Base-by-base conservation (phyloP, 179 eudicot species). In the Nepenthes alata region DNA sequence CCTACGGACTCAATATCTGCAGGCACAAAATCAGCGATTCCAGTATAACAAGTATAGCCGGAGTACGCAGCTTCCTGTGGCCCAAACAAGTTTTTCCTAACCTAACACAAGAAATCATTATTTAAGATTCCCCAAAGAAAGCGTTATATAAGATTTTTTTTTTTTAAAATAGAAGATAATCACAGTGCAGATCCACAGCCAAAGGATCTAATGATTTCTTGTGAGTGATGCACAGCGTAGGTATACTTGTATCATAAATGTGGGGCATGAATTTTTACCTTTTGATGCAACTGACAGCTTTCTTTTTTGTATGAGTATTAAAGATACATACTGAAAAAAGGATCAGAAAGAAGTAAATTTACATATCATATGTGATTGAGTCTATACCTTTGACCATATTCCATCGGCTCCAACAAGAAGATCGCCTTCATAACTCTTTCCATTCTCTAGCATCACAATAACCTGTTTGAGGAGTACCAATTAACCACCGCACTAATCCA, bases 401-500 rank as follows among this genome's bases (percentile, higher is more conserved):
- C 98, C 97, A 77, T 93, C 98, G 68, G 98, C 98, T 63, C 98
- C 97, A 75, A 93, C 85, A 16, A 93, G 77, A 78, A 93, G 82
- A 76, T 93, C 98, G 16, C 95, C 98, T 83, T 86, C 84, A 69
- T 63, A 83, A 57, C 64, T 80, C 59, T 75, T 77, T 59, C 97
- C 97, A 72, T 85, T 75, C 65, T 93, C 98, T 59, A 93, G 95
- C 35, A 36, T 65, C 63, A 86, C 97, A 55, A 80, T 78, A 37
- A 93, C 98, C 98, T 93, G 60, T 63, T 69, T 50, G 52, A 55
- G 14, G 50, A 67, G 5, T 65, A 61, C 47, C 47, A 47, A 59
- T n/a, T 15, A 52, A 52, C 4, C 5, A 12, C 15, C 34, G 3
- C 6, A 12, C 11, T 49, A 14, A 12, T 49, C 53, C 53, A 12